Percentiles rank a stretch among this genome's conserved stretches.
These are phyloP conservation scores for Microsporum canis DNA, from an alignment of 2,329 filamentous ascomycete species.

Conservation along the genomic window DNA sequence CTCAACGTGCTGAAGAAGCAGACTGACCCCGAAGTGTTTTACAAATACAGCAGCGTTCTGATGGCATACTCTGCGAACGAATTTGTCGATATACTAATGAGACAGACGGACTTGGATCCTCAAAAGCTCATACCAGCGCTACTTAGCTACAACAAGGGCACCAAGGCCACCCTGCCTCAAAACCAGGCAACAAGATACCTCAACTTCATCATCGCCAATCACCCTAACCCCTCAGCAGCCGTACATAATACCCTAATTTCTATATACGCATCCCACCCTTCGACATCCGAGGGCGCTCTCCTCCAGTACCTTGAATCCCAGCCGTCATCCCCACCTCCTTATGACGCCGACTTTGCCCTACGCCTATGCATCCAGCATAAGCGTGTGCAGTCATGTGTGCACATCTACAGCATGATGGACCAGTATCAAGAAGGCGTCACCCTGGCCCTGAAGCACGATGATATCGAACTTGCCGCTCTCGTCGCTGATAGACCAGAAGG, in stretches of 20 bases:
- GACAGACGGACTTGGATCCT: slow-evolving; percentile 72
- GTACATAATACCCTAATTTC: slow-evolving; percentile 96
- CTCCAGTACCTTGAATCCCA: slow-evolving; percentile 85
- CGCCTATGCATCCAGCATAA: slow-evolving; percentile 90
- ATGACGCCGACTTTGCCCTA: slow-evolving; percentile 92
- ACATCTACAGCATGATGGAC: slow-evolving; percentile 94
- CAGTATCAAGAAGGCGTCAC: slow-evolving; percentile 91
- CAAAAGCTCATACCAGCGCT: slow-evolving; percentile 85
- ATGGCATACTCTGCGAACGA: slow-evolving; percentile 80
- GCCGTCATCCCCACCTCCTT: slow-evolving; percentile 70
- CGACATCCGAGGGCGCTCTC: slow-evolving; percentile 71
- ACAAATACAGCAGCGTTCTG: slow-evolving; percentile 91
- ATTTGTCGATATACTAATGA: slow-evolving; percentile 89
- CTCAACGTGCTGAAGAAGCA: slow-evolving; percentile 85
- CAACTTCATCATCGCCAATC: slow-evolving; percentile 78
- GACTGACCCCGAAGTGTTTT: slow-evolving; percentile 84
- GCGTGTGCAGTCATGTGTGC: slow-evolving; percentile 84
- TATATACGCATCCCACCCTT: slow-evolving; percentile 80
- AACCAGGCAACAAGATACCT: slow-evolving; percentile 94
- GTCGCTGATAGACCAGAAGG: slow-evolving; percentile 76
- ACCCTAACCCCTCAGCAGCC: slow-evolving; percentile 65
- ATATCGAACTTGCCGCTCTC: slow-evolving; percentile 77
- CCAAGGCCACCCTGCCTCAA: slow-evolving; percentile 53
- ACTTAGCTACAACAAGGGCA: slow-evolving; percentile 76
- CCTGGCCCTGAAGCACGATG: slow-evolving; percentile 76